Evolutionary conservation across 768 basidiomycete genomes (phyloP), one percentile per base, ranked within the genome.

Genomic region (Pleurotus sapidus): DNA sequence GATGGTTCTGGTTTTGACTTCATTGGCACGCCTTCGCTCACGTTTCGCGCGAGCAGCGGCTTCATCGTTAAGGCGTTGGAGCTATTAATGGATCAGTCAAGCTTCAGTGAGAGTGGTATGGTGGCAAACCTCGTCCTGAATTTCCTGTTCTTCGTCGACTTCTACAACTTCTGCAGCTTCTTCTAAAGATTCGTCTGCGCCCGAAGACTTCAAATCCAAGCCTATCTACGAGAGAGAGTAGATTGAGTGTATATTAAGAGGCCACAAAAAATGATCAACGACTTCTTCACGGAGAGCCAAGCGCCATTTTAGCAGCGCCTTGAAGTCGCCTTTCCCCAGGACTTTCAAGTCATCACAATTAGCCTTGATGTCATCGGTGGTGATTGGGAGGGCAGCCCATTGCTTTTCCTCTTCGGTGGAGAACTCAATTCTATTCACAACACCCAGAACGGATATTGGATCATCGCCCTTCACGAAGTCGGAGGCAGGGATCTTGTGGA

Each of bases 301-400:
- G 49, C 97, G 83, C 96, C 96, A 99, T 74, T 89, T 98, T 57
- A 98, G 77, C 55, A 99, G 74, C 7, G 81, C 67, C 70, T 98
- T 98, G 78, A 99, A 99, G 67, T 99, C 97, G 25, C 95, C 91
- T 74, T 98, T 99, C 34, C 97, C 97, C 34, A 99, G 76, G 3
- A 99, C 97, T 70, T 96, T 98, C 62, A 99, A 78, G 77, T 99
- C 97, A 18, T 87, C 84, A 62, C 88, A 89, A 68, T 91, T 93
- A n/a, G 80, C 77, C 68, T 84, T 83, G 60, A 98, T 76, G 54
- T 98, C 96, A 0, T 77, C 68, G 2, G 89, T 89, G 18, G 93
- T 97, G 57, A 88, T 74, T 49, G 83, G 79, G 49, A 88, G 72
- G 50, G 75, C 76, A 30, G 89, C 70, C 91, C 97, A 96, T 58